These are phyloP conservation scores for Scheffersomyces lignicola DNA, from an alignment of 1,139 yeast genomes.

Conservation along the genomic window DNA sequence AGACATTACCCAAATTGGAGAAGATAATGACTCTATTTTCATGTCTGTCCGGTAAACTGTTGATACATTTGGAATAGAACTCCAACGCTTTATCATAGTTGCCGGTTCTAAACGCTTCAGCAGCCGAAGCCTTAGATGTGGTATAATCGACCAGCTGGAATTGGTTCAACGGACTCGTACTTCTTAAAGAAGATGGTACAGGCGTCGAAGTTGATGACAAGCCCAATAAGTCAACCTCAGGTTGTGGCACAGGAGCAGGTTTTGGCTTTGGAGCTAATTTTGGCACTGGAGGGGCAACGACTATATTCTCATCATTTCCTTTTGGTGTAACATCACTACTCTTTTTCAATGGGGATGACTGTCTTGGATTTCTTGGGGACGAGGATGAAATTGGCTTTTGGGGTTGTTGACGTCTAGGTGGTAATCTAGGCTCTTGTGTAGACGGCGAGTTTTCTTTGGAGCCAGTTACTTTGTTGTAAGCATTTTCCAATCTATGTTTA, in stretches of 20 bases:
- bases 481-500: slow-evolving; percentile 23
- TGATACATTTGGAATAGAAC: slow-evolving; percentile 61
- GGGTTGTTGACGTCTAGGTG: background rate
- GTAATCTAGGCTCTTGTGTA: background rate
- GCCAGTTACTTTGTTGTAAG: slow-evolving; percentile 16
- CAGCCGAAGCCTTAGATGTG: slow-evolving; percentile 60
- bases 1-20: slow-evolving; percentile 76
- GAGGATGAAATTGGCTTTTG: slow-evolving; percentile 3
- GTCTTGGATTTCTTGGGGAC: background rate
- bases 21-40: slow-evolving; percentile 65
- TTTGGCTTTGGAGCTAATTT: slow-evolving; percentile 1
- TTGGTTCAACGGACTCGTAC: slow-evolving; percentile 30
- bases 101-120: slow-evolving; percentile 71
- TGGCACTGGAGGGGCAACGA: slow-evolving; percentile 4
- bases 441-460: slow-evolving; percentile 1
- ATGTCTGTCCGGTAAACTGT: slow-evolving; percentile 64
- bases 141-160: slow-evolving; percentile 52
- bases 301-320: background rate
- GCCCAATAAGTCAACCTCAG: slow-evolving; percentile 28
- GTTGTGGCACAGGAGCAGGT: slow-evolving; percentile 6
- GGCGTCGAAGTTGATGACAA: slow-evolving; percentile 7
- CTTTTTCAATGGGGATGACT: background rate
- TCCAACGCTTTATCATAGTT: slow-evolving; percentile 70
- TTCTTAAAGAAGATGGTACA: slow-evolving; percentile 10
- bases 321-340: background rate